Evolutionary conservation across 2,329 filamentous ascomycete genomes (phyloP).

Genomic region (Trichoderma endophyticum): DNA sequence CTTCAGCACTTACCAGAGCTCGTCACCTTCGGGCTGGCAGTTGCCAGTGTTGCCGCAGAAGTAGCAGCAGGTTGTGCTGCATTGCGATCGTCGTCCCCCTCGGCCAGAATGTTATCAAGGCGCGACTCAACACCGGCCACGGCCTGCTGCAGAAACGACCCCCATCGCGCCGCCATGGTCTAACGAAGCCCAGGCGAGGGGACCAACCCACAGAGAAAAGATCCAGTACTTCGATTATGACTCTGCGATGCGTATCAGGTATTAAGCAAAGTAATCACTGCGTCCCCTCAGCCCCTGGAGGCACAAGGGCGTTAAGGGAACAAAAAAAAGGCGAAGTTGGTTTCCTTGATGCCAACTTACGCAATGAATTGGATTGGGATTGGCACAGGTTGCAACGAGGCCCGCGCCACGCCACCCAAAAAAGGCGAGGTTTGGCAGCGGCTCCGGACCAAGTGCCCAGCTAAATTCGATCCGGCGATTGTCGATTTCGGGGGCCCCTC

Average conservation of each 20-base stretch:
- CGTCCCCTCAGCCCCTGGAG: conserved; percentile 13
- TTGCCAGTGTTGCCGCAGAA: background rate
- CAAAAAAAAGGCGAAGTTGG: background rate
- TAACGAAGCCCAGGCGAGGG: background rate
- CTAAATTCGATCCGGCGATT: background rate
- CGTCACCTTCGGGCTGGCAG: background rate
- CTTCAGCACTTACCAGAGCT: conserved; percentile 19
- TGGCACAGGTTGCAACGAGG: background rate
- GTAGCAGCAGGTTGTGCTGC: conserved; percentile 1
- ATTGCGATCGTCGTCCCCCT: conserved; percentile 52
- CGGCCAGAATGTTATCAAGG: conserved; percentile 85
- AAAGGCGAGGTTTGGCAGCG: conserved; percentile 1
- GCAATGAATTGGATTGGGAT: background rate
- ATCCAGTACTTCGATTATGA: background rate
- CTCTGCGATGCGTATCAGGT: background rate
- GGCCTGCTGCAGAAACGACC: conserved; percentile 79
- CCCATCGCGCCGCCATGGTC: conserved; percentile 61
- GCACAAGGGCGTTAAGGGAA: conserved; percentile 9
- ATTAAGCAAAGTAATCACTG: background rate
- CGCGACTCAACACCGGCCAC: conserved; percentile 92
- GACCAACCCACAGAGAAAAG: background rate
- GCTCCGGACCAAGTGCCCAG: background rate
- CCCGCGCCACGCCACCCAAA: background rate
- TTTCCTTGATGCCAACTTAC: background rate
- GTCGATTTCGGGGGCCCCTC: background rate